Conservation (phyloP, 2,329 filamentous ascomycete species). For the Curvularia spicifera region DNA sequence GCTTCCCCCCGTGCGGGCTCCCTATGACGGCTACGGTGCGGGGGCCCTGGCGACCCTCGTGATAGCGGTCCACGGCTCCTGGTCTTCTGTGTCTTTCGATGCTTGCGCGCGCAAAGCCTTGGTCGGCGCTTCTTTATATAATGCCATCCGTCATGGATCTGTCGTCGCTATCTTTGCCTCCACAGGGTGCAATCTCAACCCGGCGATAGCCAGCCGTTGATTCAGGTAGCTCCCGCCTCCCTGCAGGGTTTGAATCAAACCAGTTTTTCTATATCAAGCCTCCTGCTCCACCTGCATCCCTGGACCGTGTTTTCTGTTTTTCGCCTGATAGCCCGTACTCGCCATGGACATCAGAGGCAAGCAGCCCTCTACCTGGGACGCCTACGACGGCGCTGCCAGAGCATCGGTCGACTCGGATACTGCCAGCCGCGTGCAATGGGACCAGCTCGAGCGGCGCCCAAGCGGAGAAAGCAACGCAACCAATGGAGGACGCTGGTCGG, state of each 20-base stretch:
- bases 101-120: slow-evolving; percentile 5
- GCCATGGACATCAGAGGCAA: slow-evolving; percentile 49
- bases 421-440: slow-evolving; percentile 49
- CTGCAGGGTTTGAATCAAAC: slow-evolving; percentile 33
- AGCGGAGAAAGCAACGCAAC: slow-evolving; percentile 40
- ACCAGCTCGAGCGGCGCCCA: slow-evolving; percentile 40
- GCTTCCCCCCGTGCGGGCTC: slow-evolving; percentile 9
- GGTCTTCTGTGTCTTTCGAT: slow-evolving; percentile 13
- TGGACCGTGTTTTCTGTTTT: slow-evolving; percentile 6
- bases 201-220: slow-evolving; percentile 38
- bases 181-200: slow-evolving; percentile 30
- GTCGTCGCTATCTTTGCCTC: slow-evolving; percentile 20
- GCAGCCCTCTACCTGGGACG: slow-evolving; percentile 55
- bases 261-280: slow-evolving; percentile 23
- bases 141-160: slow-evolving; percentile 13
- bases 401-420: slow-evolving; percentile 51
- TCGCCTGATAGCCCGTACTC: slow-evolving; percentile 12
- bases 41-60: slow-evolving; percentile 20
- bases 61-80: slow-evolving; percentile 12
- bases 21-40: slow-evolving; percentile 20
- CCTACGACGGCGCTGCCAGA: slow-evolving; percentile 53
- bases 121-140: slow-evolving; percentile 29
- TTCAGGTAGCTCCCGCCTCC: slow-evolving; percentile 43
- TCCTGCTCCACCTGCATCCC: slow-evolving; percentile 11
- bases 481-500: slow-evolving; percentile 33